Percentiles rank a stretch among this genome's conserved stretches.
Evolutionary conservation across 495 filamentous ascomycete species (phyloP).

Genomic region (Parachaetomium inaequale): DNA sequence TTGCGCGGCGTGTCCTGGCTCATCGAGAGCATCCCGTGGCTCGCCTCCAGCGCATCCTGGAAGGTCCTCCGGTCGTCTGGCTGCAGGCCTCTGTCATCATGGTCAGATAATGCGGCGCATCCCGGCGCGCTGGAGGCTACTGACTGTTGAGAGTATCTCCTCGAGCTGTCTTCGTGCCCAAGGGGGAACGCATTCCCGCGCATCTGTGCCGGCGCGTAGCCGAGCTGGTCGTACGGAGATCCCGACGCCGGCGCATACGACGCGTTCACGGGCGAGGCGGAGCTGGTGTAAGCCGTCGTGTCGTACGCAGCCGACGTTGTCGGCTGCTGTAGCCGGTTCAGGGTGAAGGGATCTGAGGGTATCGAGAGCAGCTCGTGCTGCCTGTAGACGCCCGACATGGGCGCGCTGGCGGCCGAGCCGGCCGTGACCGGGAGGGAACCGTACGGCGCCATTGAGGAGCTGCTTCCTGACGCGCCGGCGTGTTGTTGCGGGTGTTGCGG

Average conservation of each 20-base stretch:
- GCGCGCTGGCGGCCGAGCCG: slow-evolving; percentile 68
- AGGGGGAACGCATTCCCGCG: slow-evolving; percentile 54
- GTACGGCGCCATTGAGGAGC: slow-evolving; percentile 67
- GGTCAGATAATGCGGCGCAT: slow-evolving; percentile 62
- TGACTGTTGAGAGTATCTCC: slow-evolving; percentile 89
- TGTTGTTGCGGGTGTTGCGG: slow-evolving; percentile 14
- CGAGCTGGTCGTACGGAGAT: slow-evolving; percentile 57
- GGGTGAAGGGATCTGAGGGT: slow-evolving; percentile 66
- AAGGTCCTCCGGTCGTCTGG: slow-evolving; percentile 64
- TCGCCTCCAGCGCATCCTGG: slow-evolving; percentile 81
- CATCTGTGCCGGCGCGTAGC: slow-evolving; percentile 63
- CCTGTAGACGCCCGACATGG: slow-evolving; percentile 57
- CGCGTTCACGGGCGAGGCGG: slow-evolving; percentile 59
- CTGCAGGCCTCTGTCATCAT: slow-evolving; percentile 52
- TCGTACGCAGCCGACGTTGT: slow-evolving; percentile 50
- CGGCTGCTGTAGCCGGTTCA: slow-evolving; percentile 48
- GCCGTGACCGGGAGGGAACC: slow-evolving; percentile 65
- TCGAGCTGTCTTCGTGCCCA: slow-evolving; percentile 57
- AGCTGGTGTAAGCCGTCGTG: slow-evolving; percentile 48
- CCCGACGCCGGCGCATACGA: slow-evolving; percentile 67
- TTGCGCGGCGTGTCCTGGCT: slow-evolving; percentile 87
- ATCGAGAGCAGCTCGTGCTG: slow-evolving; percentile 69
- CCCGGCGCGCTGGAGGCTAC: slow-evolving; percentile 52
- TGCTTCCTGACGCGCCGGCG: slow-evolving; percentile 27
- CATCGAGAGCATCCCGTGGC: slow-evolving; percentile 85